These are phyloP conservation scores for Inonotus hispidus DNA, from an alignment of 1,284 basidiomycete species.

Conservation along the genomic window DNA sequence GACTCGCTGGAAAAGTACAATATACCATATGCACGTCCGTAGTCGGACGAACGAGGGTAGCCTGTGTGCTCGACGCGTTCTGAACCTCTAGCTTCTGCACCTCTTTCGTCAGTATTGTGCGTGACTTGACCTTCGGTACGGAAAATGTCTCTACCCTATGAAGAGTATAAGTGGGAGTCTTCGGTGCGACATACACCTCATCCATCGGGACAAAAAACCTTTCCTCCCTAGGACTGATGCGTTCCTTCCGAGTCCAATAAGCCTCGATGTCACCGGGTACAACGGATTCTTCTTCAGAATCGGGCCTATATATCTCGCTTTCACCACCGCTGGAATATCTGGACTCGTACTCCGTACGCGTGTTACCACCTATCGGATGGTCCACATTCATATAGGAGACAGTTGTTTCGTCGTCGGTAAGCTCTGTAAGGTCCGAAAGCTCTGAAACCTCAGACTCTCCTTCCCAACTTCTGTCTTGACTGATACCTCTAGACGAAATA, in stretches of 20 bases:
- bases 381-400: neutral
- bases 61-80: too few species aligned
- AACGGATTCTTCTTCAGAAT: neutral
- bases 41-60: too few species aligned
- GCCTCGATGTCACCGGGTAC: neutral
- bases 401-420: neutral
- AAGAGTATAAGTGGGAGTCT: too few species aligned
- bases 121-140: too few species aligned
- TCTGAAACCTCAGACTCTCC: neutral
- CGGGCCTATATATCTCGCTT: neutral
- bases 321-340: neutral
- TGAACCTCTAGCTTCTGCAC: too few species aligned
- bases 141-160: too few species aligned
- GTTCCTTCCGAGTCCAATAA: neutral
- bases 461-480: too few species aligned
- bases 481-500: too few species aligned
- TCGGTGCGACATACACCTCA: too few species aligned
- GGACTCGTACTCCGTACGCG: neutral
- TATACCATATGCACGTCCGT: too few species aligned
- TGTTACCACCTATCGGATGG: neutral
- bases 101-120: too few species aligned
- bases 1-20: too few species aligned
- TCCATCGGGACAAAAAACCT: neutral
- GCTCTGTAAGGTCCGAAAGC: neutral
- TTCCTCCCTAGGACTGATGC: neutral